These are phyloP conservation scores for Ceriops decandra DNA, from an alignment of 345 rosid genomes.

Conservation along the genomic window DNA sequence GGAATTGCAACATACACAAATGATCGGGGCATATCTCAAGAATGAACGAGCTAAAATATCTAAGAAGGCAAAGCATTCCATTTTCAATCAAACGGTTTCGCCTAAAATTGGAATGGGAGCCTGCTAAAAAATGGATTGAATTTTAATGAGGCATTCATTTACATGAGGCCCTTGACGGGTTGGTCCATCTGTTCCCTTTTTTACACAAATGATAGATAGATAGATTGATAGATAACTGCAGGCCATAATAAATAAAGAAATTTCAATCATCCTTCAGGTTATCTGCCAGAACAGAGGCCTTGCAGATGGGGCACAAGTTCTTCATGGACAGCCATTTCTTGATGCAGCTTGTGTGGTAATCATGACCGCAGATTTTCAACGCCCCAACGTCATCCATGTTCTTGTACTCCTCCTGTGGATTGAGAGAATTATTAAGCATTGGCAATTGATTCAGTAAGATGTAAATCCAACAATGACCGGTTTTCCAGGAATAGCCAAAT, in stretches of 20 bases:
- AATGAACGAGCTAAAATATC: too few relatives aligned
- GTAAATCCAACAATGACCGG: too few relatives aligned
- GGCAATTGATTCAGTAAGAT: too few relatives aligned
- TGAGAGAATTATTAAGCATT: neutral
- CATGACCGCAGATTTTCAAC: slow-evolving; percentile 61
- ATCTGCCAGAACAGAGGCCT: slow-evolving; percentile 51
- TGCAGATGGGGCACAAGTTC: slow-evolving; percentile 86
- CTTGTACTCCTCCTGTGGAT: slow-evolving; percentile 65
- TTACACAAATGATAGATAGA: slow-evolving; percentile 22
- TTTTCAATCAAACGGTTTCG: slow-evolving; percentile 10
- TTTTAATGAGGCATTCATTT: slow-evolving; percentile 14
- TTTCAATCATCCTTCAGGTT: slow-evolving; percentile 21
- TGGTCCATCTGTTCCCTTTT: slow-evolving; percentile 4
- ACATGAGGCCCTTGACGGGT: slow-evolving; percentile 24
- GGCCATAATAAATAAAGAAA: neutral
- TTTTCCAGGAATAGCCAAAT: too few relatives aligned
- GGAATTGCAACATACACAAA: too few relatives aligned
- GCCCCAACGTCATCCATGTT: slow-evolving; percentile 53
- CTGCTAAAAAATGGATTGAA: slow-evolving; percentile 26
- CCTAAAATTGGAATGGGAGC: slow-evolving; percentile 22
- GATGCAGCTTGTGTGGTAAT: slow-evolving; percentile 69
- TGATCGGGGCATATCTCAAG: too few relatives aligned
- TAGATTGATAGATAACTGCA: neutral
- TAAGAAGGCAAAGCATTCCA: too few relatives aligned
- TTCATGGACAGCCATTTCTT: slow-evolving; percentile 85